Evolutionary conservation across 2,329 filamentous ascomycete genomes (phyloP).

Genomic region (Verticillium nonalfalfae): DNA sequence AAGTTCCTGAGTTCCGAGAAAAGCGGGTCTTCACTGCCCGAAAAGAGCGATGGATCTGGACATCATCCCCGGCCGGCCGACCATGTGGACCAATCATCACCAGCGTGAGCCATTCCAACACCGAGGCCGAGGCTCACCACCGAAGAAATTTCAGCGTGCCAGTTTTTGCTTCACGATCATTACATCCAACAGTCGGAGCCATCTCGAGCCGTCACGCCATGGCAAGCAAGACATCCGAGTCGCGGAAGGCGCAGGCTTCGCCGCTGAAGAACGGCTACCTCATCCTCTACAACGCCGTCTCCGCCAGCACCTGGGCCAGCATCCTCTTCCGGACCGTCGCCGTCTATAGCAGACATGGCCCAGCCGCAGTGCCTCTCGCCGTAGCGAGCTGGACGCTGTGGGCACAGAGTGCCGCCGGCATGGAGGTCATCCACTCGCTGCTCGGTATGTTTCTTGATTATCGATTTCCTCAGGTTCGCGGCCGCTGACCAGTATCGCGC

Average conservation of each 20-base stretch:
- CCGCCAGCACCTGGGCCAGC: constrained; percentile 68
- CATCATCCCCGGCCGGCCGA: not conserved
- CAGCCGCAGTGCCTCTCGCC: constrained; percentile 51
- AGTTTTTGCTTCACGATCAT: not conserved
- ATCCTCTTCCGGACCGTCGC: constrained; percentile 62
- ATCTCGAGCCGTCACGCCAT: not conserved
- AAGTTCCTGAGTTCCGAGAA: too few species aligned
- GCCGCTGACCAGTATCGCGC: not conserved
- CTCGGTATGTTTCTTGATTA: constrained; percentile 50
- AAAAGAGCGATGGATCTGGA: too few species aligned
- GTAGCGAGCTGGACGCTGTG: constrained; percentile 64
- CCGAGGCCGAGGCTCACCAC: not conserved
- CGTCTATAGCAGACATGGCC: constrained; percentile 45
- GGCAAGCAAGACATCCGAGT: not conserved
- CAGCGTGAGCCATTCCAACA: not conserved
- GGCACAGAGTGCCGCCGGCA: constrained; percentile 75
- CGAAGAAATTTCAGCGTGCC: not conserved
- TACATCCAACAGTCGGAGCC: not conserved
- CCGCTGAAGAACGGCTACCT: constrained; percentile 62
- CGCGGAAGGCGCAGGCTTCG: constrained; percentile 18
- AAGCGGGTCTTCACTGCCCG: too few species aligned
- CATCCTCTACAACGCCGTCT: constrained; percentile 76
- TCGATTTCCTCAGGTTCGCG: not conserved
- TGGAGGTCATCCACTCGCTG: constrained; percentile 80
- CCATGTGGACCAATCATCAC: not conserved